Evolutionary conservation across 352 stramenopile genomes (phyloP).

Genomic region (Globisporangium uncinulatum): DNA sequence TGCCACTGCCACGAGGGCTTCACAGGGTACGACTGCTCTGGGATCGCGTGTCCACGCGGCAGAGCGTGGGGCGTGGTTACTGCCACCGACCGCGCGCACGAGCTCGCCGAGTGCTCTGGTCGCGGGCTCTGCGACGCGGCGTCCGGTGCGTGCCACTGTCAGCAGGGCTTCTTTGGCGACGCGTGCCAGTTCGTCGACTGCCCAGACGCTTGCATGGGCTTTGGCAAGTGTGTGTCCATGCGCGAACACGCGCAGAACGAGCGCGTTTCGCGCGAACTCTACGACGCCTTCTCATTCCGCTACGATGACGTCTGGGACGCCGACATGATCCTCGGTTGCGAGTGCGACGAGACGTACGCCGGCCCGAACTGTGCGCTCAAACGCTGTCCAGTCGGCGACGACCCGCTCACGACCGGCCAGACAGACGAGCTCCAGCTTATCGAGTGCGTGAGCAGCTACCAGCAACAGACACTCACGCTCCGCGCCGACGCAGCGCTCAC

Average conservation of each 20-base stretch:
- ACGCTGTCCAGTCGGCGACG: constrained; percentile 55
- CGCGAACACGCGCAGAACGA: constrained; percentile 43
- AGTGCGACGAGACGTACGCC: constrained; percentile 60
- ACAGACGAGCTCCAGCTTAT: constrained; percentile 62
- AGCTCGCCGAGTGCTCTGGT: constrained; percentile 42
- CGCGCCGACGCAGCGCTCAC: constrained; percentile 36
- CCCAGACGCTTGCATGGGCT: constrained; percentile 35
- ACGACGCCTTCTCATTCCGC: constrained; percentile 27
- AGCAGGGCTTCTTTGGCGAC: constrained; percentile 69
- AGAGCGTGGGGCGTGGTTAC: constrained; percentile 54
- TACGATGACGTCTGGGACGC: constrained; percentile 71
- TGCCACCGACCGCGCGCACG: constrained; percentile 40
- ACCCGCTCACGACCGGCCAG: constrained; percentile 56
- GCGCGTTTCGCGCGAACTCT: constrained; percentile 43
- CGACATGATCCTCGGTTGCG: constrained; percentile 70
- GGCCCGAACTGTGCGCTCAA: constrained; percentile 52
- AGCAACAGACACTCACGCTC: constrained; percentile 49
- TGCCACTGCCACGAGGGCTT: constrained; percentile 53
- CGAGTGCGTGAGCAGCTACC: constrained; percentile 50
- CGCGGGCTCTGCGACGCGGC: constrained; percentile 64
- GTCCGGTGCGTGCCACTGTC: constrained; percentile 73
- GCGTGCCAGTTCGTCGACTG: constrained; percentile 62
- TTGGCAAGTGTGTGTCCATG: constrained; percentile 72
- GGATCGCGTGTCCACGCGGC: constrained; percentile 32
- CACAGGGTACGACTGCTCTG: constrained; percentile 62